Evolutionary conservation across 139 green algal genomes (phyloP).

Genomic region (Medakamo hakoo): DNA sequence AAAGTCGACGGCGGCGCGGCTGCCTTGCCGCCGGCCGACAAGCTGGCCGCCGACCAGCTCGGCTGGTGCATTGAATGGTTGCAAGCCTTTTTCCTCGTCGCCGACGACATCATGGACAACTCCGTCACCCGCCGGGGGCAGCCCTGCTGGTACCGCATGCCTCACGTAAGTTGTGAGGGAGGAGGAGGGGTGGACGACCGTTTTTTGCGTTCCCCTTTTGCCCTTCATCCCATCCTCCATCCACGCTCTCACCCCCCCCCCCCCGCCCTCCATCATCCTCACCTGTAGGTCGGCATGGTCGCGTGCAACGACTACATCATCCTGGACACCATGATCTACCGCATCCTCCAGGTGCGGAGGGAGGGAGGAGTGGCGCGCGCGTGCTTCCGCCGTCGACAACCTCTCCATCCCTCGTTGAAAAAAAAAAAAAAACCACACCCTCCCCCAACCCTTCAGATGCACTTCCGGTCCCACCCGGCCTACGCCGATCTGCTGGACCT

Average conservation of each 20-base stretch:
- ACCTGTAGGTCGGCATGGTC: slow-evolving; percentile 72
- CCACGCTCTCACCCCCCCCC: too few relatives aligned
- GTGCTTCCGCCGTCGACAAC: too few relatives aligned
- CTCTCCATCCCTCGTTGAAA: slow-evolving; percentile 13
- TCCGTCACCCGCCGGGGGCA: slow-evolving; percentile 88
- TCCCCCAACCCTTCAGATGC: too few relatives aligned
- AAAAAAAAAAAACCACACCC: not conserved
- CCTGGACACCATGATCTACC: slow-evolving; percentile 87
- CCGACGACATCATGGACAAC: slow-evolving; percentile 98
- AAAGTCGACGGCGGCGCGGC: too few relatives aligned
- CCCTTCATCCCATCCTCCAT: too few relatives aligned
- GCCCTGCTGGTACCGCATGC: slow-evolving; percentile 91
- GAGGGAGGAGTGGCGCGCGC: not conserved
- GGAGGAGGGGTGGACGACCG: too few relatives aligned
- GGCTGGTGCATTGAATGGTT: slow-evolving; percentile 98
- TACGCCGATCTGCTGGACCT: slow-evolving; percentile 79
- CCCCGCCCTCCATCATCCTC: not conserved
- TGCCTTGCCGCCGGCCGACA: slow-evolving; percentile 37
- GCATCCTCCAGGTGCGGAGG: slow-evolving; percentile 73
- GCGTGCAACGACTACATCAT: slow-evolving; percentile 97
- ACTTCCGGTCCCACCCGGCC: slow-evolving; percentile 7
- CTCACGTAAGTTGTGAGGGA: too few relatives aligned
- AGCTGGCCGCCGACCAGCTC: slow-evolving; percentile 58
- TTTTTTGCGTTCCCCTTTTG: too few relatives aligned
- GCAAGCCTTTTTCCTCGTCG: slow-evolving; percentile 96